phyloP scores from a whole-genome alignment of 1,284 basidiomycete species.

The Paramarasmius palmivorus region DNA sequence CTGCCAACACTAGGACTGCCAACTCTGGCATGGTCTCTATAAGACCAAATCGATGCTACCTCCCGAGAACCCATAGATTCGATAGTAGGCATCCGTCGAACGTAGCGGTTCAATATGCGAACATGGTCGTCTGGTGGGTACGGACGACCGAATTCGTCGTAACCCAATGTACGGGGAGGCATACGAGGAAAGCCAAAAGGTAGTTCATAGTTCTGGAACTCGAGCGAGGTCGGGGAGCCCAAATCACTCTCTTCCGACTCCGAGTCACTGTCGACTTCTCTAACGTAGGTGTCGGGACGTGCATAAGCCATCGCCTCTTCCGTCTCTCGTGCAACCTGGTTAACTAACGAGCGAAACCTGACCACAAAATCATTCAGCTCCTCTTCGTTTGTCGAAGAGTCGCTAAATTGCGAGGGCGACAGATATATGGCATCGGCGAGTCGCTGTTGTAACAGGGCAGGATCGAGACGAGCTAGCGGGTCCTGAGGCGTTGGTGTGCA shows the following conservation, averaged over 20 bases:
- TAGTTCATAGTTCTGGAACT: not conserved
- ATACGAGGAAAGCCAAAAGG: constrained; percentile 21
- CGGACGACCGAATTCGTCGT: constrained; percentile 46
- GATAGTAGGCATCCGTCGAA: constrained; percentile 78
- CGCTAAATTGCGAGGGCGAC: not conserved
- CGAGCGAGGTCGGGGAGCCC: not conserved
- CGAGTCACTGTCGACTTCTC: constrained; percentile 14
- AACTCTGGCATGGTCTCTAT: constrained; percentile 1
- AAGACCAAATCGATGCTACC: constrained; percentile 29
- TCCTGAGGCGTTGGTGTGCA: not conserved
- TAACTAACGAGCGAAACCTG: constrained; percentile 49
- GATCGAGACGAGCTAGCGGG: not conserved
- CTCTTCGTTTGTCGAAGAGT: constrained; percentile 20
- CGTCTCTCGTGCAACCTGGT: constrained; percentile 50
- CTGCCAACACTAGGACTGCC: not conserved
- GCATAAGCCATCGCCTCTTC: constrained; percentile 45
- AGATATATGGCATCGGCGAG: not conserved
- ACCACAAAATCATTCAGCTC: constrained; percentile 47
- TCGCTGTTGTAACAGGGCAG: not conserved
- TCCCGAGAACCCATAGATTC: constrained; percentile 70
- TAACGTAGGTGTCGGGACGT: constrained; percentile 24
- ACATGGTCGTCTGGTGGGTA: constrained; percentile 53
- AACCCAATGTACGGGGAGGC: constrained; percentile 32
- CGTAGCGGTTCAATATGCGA: constrained; percentile 58
- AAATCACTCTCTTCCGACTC: not conserved